A percentile compares a stretch with the other conserved stretches of the same genome.
Conservation (phyloP, 2,329 filamentous ascomycete species). For the Fusarium incarnatum region DNA sequence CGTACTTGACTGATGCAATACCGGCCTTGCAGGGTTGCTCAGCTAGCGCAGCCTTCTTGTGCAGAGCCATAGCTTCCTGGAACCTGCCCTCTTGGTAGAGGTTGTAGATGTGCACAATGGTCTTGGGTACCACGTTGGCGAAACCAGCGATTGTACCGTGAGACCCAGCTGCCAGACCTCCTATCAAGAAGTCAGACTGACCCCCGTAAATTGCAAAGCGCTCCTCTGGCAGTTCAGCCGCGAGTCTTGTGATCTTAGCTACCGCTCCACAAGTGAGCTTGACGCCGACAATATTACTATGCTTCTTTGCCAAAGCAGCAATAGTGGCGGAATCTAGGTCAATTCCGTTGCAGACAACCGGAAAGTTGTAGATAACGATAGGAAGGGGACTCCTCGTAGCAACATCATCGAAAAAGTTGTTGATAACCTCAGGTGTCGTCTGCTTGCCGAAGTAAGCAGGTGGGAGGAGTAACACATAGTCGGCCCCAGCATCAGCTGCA, state of each 20-base stretch:
- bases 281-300: conserved; percentile 72
- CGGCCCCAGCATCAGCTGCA: conserved; percentile 68
- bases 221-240: conserved; percentile 60
- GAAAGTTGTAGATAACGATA: conserved; percentile 76
- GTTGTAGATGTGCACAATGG: conserved; percentile 68
- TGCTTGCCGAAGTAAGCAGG: conserved; percentile 74
- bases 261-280: conserved; percentile 80
- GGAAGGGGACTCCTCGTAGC: conserved; percentile 64
- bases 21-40: conserved; percentile 75
- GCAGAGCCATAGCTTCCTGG: conserved; percentile 69
- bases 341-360: conserved; percentile 73
- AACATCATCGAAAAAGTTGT: conserved; percentile 69
- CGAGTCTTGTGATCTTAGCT: conserved; percentile 74
- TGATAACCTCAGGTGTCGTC: conserved; percentile 68
- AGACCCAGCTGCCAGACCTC: conserved; percentile 67
- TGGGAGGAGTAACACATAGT: conserved; percentile 71
- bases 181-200: conserved; percentile 77
- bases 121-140: conserved; percentile 70
- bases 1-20: conserved; percentile 75
- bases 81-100: conserved; percentile 68
- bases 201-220: conserved; percentile 77
- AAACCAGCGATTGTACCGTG: conserved; percentile 72
- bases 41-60: conserved; percentile 71
- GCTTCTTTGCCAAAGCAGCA: conserved; percentile 36
- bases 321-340: conserved; percentile 75